Evolutionary conservation across 257 asterid genomes (phyloP).

Genomic region (Przewalskia tangutica): DNA sequence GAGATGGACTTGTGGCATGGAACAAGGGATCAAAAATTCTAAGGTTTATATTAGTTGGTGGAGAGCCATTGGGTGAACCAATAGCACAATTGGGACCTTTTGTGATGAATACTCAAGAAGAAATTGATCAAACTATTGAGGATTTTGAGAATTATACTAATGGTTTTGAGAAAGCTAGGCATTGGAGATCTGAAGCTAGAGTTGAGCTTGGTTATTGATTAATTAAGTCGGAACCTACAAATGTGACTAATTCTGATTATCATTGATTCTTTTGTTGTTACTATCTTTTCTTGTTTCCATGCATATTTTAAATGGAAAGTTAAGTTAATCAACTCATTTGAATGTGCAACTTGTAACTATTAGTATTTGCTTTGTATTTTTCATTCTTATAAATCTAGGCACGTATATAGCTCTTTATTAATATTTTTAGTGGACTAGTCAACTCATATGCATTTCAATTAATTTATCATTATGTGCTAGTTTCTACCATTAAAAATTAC

Average conservation of each 20-base stretch:
- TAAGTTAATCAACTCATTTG: neutral
- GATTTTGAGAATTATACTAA: conserved; percentile 57
- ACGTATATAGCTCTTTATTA: neutral
- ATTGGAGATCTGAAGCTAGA: conserved; percentile 62
- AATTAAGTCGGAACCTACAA: neutral
- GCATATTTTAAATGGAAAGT: neutral
- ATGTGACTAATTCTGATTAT: neutral
- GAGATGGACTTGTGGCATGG: conserved; percentile 64
- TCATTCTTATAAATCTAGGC: neutral
- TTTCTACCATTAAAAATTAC: too few relatives aligned
- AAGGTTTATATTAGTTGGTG: conserved; percentile 63
- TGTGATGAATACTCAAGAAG: conserved; percentile 75
- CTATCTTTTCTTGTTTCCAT: neutral
- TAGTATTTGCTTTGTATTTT: neutral
- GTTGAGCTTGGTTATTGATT: conserved; percentile 22
- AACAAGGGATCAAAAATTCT: conserved; percentile 44
- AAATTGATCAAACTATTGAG: conserved; percentile 64
- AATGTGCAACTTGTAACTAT: neutral
- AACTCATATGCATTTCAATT: neutral
- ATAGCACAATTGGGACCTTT: conserved; percentile 81
- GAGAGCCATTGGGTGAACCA: conserved; percentile 75
- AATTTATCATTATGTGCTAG: neutral
- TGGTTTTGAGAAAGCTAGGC: conserved; percentile 80
- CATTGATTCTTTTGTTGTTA: neutral
- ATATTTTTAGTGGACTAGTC: neutral